These are phyloP conservation scores for Fusarium verticillioides DNA, from an alignment of 2,329 filamentous ascomycete genomes.

Conservation along the genomic window DNA sequence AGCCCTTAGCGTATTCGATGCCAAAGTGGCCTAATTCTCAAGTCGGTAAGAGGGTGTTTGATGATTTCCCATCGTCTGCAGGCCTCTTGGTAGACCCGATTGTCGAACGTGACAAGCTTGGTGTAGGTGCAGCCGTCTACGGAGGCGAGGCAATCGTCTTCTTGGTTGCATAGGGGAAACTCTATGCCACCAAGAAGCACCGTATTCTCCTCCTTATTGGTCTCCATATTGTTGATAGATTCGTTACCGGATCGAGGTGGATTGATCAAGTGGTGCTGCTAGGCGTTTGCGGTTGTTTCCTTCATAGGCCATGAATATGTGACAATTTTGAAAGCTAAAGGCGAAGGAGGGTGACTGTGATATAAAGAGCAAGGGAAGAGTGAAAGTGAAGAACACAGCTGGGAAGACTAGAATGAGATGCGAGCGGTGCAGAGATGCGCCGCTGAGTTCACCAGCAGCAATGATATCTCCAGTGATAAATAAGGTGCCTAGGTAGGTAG, in stretches of 20 bases:
- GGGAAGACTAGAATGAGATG: neutral
- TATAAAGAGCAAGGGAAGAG: neutral
- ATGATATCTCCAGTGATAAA: neutral
- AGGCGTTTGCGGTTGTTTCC: neutral
- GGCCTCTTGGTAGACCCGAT: neutral
- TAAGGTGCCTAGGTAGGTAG: neutral
- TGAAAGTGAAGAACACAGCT: neutral
- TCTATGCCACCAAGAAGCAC: neutral
- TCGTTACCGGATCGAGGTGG: neutral
- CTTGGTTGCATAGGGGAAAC: neutral
- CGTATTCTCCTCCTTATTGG: neutral
- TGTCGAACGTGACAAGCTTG: neutral
- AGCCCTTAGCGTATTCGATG: neutral
- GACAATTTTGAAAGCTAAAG: neutral
- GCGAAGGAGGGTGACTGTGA: neutral
- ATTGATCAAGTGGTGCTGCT: neutral
- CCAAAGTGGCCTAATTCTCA: neutral
- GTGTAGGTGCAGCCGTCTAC: neutral
- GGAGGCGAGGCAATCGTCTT: neutral
- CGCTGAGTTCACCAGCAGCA: neutral
- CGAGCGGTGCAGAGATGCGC: neutral
- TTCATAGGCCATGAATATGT: neutral
- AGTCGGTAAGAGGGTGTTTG: neutral
- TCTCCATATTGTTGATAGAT: neutral
- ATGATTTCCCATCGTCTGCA: neutral